Evolutionary conservation across 495 filamentous ascomycete genomes (phyloP).

Genomic region (Patellaria atrata): DNA sequence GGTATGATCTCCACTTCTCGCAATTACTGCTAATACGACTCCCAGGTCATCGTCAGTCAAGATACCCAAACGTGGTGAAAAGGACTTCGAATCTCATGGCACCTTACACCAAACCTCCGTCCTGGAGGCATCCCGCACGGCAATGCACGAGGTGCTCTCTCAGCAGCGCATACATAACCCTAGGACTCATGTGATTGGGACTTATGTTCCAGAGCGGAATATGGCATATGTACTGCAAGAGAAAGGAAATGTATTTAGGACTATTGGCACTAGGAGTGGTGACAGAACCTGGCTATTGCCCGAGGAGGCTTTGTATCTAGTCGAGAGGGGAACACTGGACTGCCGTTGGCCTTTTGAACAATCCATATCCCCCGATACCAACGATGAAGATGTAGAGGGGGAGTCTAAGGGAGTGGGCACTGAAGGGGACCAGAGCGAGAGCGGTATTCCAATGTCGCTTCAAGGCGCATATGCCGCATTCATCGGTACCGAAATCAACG

Average conservation of each 20-base stretch:
- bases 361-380: slow-evolving; percentile 24
- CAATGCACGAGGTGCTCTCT: slow-evolving; percentile 79
- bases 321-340: slow-evolving; percentile 78
- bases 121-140: slow-evolving; percentile 65
- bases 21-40: slow-evolving; percentile 6
- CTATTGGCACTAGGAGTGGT: slow-evolving; percentile 38
- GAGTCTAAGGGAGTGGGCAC: slow-evolving; percentile 17
- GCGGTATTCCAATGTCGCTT: slow-evolving; percentile 67
- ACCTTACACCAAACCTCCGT: slow-evolving; percentile 62
- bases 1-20: slow-evolving; percentile 15
- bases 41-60: slow-evolving; percentile 15
- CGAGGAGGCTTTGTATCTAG: slow-evolving; percentile 77
- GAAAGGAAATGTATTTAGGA: slow-evolving; percentile 40
- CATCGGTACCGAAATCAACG: slow-evolving; percentile 45
- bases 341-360: slow-evolving; percentile 55
- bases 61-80: slow-evolving; percentile 71
- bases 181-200: slow-evolving; percentile 39
- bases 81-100: slow-evolving; percentile 90
- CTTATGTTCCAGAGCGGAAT: slow-evolving; percentile 37
- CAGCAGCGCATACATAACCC: slow-evolving; percentile 51
- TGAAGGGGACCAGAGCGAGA: slow-evolving; percentile 29
- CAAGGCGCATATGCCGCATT: slow-evolving; percentile 79
- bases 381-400: slow-evolving; percentile 13
- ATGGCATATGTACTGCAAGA: slow-evolving; percentile 32
- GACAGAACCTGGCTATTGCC: slow-evolving; percentile 65